A percentile compares a stretch with the other conserved stretches of the same genome.
These are phyloP conservation scores for Chalara sp. DNA, from an alignment of 2,329 filamentous ascomycete species.

Conservation along the genomic window DNA sequence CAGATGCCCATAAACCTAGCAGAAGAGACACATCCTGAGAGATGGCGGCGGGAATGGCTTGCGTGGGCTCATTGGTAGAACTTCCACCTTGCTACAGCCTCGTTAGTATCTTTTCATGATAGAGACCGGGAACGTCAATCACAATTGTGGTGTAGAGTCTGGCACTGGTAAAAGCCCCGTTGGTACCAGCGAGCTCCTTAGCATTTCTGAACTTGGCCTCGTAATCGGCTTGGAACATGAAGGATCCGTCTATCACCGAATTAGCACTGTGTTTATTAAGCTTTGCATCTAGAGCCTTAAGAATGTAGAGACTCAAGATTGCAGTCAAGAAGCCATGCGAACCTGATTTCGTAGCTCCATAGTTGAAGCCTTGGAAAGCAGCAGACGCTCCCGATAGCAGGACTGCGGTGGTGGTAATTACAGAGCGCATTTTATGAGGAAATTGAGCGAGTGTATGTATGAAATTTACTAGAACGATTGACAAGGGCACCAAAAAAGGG, in stretches of 20 bases:
- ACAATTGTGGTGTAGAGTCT: constrained; percentile 63
- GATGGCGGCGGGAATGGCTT: constrained; percentile 77
- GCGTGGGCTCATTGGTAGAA: constrained; percentile 57
- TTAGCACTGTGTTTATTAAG: too few species aligned
- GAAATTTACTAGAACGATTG: too few species aligned
- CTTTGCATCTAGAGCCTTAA: too few species aligned
- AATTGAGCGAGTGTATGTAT: too few species aligned
- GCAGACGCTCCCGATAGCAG: constrained; percentile 29
- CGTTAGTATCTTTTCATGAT: constrained; percentile 14
- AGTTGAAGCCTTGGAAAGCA: constrained; percentile 54
- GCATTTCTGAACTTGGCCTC: constrained; percentile 63
- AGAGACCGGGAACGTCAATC: constrained; percentile 20
- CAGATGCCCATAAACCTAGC: constrained; percentile 79
- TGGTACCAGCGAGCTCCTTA: constrained; percentile 54
- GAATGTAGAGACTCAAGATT: too few species aligned
- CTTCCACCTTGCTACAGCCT: constrained; percentile 48
- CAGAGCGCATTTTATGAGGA: too few species aligned
- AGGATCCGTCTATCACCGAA: constrained; percentile 37
- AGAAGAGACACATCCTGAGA: constrained; percentile 71
- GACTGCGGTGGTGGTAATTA: constrained; percentile 7
- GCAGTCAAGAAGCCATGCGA: too few species aligned
- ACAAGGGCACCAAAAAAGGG: too few species aligned
- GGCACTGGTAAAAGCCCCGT: constrained; percentile 56
- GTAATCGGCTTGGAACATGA: constrained; percentile 58
- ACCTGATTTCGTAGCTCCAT: constrained; percentile 55